A percentile compares a stretch with the other conserved stretches of the same genome.
Evolutionary conservation across 2,329 filamentous ascomycete species (phyloP).

Genomic region (Tolypocladium guangdongense): DNA sequence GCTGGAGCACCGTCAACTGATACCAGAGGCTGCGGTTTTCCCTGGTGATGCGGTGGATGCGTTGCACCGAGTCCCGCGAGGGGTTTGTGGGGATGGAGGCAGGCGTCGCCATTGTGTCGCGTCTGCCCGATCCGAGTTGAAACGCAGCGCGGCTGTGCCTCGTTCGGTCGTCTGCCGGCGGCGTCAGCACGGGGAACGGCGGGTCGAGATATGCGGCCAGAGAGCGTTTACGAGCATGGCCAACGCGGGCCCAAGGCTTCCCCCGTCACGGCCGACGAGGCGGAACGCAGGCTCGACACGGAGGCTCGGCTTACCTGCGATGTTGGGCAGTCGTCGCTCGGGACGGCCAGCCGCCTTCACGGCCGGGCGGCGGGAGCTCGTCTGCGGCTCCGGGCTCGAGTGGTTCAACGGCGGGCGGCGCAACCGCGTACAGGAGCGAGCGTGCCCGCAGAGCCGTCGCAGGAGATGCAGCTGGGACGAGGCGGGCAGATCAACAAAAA

Average conservation of each 20-base stretch:
- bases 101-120: slow-evolving; percentile 21
- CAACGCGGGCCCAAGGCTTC: not conserved
- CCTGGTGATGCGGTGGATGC: slow-evolving; percentile 44
- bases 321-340: not conserved
- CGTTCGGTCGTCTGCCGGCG: not conserved
- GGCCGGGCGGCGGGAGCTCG: not conserved
- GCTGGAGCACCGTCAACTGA: slow-evolving; percentile 75
- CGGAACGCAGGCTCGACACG: not conserved
- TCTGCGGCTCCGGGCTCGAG: not conserved
- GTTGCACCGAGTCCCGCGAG: slow-evolving; percentile 31
- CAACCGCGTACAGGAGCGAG: not conserved
- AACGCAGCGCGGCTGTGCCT: not conserved
- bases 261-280: not conserved
- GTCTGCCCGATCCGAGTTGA: slow-evolving; percentile 1
- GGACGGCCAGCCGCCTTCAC: not conserved
- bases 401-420: not conserved
- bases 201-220: not conserved
- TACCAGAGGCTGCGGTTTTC: slow-evolving; percentile 74
- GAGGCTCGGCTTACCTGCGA: not conserved
- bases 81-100: slow-evolving; percentile 16
- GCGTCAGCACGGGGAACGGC: not conserved
- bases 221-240: not conserved
- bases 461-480: not conserved
- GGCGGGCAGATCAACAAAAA: not conserved
- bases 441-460: not conserved